Percentiles rank a stretch among this genome's conserved stretches.
These are phyloP conservation scores for Posidonia australis DNA, from an alignment of 106 monocot genomes.

Conservation along the genomic window DNA sequence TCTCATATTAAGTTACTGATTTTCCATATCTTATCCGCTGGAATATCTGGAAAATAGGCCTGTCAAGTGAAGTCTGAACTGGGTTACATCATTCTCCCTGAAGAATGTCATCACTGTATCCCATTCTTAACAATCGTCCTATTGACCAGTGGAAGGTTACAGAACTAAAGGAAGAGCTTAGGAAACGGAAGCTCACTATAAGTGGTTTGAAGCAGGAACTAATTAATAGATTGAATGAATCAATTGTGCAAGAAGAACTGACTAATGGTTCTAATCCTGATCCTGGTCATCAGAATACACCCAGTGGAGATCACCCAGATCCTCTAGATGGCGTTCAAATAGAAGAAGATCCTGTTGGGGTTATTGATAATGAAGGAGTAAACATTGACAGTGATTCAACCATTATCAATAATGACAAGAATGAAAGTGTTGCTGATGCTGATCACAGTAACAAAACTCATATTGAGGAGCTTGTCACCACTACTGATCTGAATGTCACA, in stretches of 20 bases:
- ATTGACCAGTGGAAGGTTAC: constrained; percentile 89
- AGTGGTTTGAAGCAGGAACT: constrained; percentile 82
- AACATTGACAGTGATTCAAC: constrained; percentile 10
- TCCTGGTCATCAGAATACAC: constrained; percentile 3
- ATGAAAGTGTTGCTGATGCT: constrained; percentile 4
- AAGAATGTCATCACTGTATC: constrained; percentile 39
- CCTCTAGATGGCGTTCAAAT: background rate
- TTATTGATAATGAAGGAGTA: background rate
- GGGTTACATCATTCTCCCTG: background rate
- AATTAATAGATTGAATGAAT: constrained; percentile 51
- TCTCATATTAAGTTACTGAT: background rate
- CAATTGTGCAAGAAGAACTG: constrained; percentile 23
- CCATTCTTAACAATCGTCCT: constrained; percentile 56
- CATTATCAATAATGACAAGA: constrained; percentile 1
- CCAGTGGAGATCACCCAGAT: background rate
- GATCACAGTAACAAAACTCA: background rate
- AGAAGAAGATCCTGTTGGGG: constrained; percentile 1
- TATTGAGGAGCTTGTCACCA: background rate
- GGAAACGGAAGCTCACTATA: constrained; percentile 42
- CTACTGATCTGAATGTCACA: constrained; percentile 12
- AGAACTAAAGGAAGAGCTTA: constrained; percentile 78
- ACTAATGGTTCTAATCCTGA: constrained; percentile 9
- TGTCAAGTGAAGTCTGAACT: background rate
- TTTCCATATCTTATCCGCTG: background rate
- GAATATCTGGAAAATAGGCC: background rate